Conservation (phyloP, 257 asterid species). For the Lycium ferocissimum region DNA sequence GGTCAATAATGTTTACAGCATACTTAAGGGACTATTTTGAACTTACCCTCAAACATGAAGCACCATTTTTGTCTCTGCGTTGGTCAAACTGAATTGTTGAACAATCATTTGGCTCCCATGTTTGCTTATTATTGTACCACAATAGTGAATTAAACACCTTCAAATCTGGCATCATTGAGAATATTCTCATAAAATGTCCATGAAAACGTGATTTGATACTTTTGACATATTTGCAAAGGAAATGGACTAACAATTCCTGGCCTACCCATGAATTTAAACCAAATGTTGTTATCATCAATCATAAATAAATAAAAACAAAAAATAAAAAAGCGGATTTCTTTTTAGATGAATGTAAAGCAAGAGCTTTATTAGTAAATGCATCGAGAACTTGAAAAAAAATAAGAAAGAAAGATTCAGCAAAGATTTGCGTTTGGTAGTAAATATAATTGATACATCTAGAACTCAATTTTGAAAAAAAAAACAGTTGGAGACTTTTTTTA, state of each 20-base stretch:
- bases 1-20: too few relatives aligned
- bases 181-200: neutral
- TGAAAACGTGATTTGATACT: slow-evolving; percentile 9
- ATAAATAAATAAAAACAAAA: too few relatives aligned
- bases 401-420: too few relatives aligned
- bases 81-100: neutral
- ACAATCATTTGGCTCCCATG: neutral
- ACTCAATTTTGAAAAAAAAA: too few relatives aligned
- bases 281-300: neutral
- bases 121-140: neutral
- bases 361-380: neutral
- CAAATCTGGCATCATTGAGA: neutral
- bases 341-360: neutral
- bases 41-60: too few relatives aligned
- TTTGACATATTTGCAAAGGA: neutral
- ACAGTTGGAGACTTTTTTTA: too few relatives aligned
- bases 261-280: neutral
- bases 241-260: neutral
- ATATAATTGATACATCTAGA: too few relatives aligned
- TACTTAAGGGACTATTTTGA: too few relatives aligned
- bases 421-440: too few relatives aligned
- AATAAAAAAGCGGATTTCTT: too few relatives aligned
- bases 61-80: too few relatives aligned
- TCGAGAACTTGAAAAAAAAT: neutral
- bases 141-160: neutral